Conservation (phyloP, 1,139 yeast species). For the Lizanozyma gosingica region DNA sequence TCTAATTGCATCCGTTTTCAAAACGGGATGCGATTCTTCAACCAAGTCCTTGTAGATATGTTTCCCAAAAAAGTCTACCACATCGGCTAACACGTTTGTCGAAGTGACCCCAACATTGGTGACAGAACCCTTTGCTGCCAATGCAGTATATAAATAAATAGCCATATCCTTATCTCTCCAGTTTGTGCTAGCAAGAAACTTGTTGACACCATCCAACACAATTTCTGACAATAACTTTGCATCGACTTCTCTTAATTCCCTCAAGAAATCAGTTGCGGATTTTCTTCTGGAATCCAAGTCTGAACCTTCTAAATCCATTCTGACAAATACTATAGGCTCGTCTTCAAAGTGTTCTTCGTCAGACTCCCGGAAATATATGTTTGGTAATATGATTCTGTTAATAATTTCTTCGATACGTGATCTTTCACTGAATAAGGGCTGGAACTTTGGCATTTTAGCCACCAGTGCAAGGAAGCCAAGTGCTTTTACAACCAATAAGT, state of each 20-base stretch:
- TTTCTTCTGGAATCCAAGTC: slow-evolving; percentile 90
- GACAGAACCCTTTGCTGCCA: slow-evolving; percentile 84
- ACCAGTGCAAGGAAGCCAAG: slow-evolving; percentile 78
- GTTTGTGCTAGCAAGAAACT: slow-evolving; percentile 42
- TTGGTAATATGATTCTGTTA: slow-evolving; percentile 80
- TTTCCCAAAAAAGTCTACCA: slow-evolving; percentile 72
- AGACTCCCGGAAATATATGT: slow-evolving; percentile 70
- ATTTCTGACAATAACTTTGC: slow-evolving; percentile 67
- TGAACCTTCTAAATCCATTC: slow-evolving; percentile 91
- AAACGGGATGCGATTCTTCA: slow-evolving; percentile 51
- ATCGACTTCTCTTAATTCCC: slow-evolving; percentile 77
- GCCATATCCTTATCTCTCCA: slow-evolving; percentile 92
- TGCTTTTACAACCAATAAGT: slow-evolving; percentile 74
- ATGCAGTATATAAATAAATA: slow-evolving; percentile 73
- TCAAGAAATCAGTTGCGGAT: slow-evolving; percentile 81
- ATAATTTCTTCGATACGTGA: slow-evolving; percentile 67
- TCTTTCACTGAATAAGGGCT: slow-evolving; percentile 55
- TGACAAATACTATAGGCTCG: slow-evolving; percentile 87
- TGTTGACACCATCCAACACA: slow-evolving; percentile 68
- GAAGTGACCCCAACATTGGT: slow-evolving; percentile 85
- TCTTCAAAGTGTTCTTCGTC: slow-evolving; percentile 95
- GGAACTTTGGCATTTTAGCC: slow-evolving; percentile 58
- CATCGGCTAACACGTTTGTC: slow-evolving; percentile 76
- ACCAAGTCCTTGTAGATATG: slow-evolving; percentile 78
- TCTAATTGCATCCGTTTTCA: slow-evolving; percentile 88